Conservation (phyloP, 164 flowering plant species). For the Tinospora cordifolia region DNA sequence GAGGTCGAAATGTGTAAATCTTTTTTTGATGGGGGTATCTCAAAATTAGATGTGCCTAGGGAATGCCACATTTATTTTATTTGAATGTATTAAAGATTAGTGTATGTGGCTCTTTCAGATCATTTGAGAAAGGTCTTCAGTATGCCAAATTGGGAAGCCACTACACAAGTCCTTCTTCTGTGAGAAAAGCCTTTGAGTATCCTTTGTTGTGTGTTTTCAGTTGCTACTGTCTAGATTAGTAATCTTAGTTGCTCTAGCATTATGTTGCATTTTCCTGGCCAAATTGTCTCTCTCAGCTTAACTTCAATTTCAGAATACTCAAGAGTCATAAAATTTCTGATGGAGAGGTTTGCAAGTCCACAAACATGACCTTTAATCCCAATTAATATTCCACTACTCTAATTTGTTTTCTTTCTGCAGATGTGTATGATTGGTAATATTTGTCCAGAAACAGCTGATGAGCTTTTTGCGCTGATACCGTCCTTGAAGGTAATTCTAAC, state of each 20-base stretch:
- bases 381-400: slow-evolving; percentile 2
- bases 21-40: background rate
- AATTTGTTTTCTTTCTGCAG: slow-evolving; percentile 36
- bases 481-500: slow-evolving; percentile 66
- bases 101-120: slow-evolving; percentile 35
- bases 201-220: slow-evolving; percentile 32
- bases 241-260: background rate
- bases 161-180: slow-evolving; percentile 39
- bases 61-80: background rate
- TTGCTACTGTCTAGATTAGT: background rate
- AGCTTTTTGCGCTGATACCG: slow-evolving; percentile 69
- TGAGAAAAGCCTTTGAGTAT: slow-evolving; percentile 63
- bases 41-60: background rate
- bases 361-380: slow-evolving; percentile 1
- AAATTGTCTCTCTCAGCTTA: slow-evolving; percentile 27
- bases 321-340: slow-evolving; percentile 55
- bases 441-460: slow-evolving; percentile 65
- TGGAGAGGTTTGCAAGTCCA: slow-evolving; percentile 50
- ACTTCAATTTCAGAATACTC: slow-evolving; percentile 52
- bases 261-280: background rate
- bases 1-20: background rate
- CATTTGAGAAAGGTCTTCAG: slow-evolving; percentile 63
- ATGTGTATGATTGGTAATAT: slow-evolving; percentile 67
- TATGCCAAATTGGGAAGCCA: slow-evolving; percentile 48
- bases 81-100: background rate